A percentile compares a stretch with the other conserved stretches of the same genome.
phyloP scores from a whole-genome alignment of 2,329 filamentous ascomycete species.

The Coniochaeta pulveracea region DNA sequence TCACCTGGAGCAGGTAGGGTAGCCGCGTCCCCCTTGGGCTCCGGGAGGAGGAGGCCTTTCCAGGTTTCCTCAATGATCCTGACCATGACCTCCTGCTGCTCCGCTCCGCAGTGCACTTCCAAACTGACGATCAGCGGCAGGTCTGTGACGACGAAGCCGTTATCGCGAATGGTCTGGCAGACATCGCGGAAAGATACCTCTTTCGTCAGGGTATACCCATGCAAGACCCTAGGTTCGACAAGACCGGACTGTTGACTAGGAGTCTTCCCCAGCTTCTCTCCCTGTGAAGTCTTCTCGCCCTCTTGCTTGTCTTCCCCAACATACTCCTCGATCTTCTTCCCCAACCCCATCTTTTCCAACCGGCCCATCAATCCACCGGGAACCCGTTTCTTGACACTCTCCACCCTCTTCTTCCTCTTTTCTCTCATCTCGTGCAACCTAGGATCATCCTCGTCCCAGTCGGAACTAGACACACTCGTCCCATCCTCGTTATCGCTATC shows the following conservation, averaged over 20 bases:
- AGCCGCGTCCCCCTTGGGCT: conserved; percentile 31
- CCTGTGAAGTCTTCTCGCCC: conserved; percentile 5
- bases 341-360: conserved; percentile 36
- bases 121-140: conserved; percentile 88
- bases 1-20: conserved; percentile 57
- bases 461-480: conserved; percentile 31
- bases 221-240: conserved; percentile 66
- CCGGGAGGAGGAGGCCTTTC: conserved; percentile 58
- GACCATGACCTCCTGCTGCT: conserved; percentile 86
- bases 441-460: conserved; percentile 37
- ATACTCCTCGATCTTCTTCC: conserved; percentile 27
- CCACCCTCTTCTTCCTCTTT: conserved; percentile 50
- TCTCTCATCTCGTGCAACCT: conserved; percentile 54
- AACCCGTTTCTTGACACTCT: conserved; percentile 49
- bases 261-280: conserved; percentile 7
- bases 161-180: conserved; percentile 66
- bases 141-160: conserved; percentile 64
- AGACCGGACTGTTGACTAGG: conserved; percentile 10
- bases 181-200: conserved; percentile 80
- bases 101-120: conserved; percentile 72
- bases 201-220: conserved; percentile 85
- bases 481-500: conserved; percentile 54
- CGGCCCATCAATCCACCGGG: conserved; percentile 29
- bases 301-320: conserved; percentile 10
- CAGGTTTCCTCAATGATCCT: conserved; percentile 82